A percentile compares a stretch with the other conserved stretches of the same genome.
Conservation (phyloP, 768 basidiomycete species). For the Xerocomus spinulosus region DNA sequence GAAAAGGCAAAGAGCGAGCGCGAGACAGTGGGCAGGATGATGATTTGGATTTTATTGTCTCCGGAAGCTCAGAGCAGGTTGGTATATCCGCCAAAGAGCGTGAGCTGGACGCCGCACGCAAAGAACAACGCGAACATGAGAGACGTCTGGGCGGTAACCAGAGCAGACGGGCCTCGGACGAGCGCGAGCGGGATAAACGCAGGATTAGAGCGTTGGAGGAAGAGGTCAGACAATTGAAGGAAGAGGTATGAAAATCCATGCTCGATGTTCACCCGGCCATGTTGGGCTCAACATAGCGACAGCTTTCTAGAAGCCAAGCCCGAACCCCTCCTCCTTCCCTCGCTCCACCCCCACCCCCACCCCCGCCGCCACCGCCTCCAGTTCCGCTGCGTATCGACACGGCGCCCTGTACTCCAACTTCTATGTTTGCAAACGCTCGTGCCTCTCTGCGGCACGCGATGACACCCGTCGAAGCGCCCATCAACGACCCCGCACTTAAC, state of each 20-base stretch:
- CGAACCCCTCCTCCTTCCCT: slow-evolving; percentile 7
- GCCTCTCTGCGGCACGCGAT: slow-evolving; percentile 56
- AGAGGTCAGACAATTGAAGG: slow-evolving; percentile 55
- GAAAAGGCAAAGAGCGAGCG: slow-evolving; percentile 47
- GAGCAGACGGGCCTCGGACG: slow-evolving; percentile 28
- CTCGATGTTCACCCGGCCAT: background rate
- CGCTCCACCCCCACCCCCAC: slow-evolving; percentile 41
- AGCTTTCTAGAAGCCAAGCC: slow-evolving; percentile 45
- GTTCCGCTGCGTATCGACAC: slow-evolving; percentile 31
- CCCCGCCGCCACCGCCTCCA: slow-evolving; percentile 33
- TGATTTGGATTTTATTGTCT: slow-evolving; percentile 26
- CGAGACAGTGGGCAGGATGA: slow-evolving; percentile 24
- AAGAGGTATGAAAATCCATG: slow-evolving; percentile 41
- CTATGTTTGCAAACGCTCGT: slow-evolving; percentile 55
- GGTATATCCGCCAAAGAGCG: slow-evolving; percentile 56
- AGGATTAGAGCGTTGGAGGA: slow-evolving; percentile 60
- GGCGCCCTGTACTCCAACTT: slow-evolving; percentile 24
- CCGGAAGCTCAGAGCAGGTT: slow-evolving; percentile 43
- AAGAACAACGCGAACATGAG: slow-evolving; percentile 47
- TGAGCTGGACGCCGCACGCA: slow-evolving; percentile 54
- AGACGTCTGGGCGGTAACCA: slow-evolving; percentile 37
- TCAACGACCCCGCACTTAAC: slow-evolving; percentile 41
- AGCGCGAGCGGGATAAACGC: slow-evolving; percentile 54
- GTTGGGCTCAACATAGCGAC: slow-evolving; percentile 4
- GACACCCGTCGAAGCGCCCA: slow-evolving; percentile 61